These are phyloP conservation scores for Harringtonia aguacate DNA, from an alignment of 2,329 filamentous ascomycete species.

Conservation along the genomic window DNA sequence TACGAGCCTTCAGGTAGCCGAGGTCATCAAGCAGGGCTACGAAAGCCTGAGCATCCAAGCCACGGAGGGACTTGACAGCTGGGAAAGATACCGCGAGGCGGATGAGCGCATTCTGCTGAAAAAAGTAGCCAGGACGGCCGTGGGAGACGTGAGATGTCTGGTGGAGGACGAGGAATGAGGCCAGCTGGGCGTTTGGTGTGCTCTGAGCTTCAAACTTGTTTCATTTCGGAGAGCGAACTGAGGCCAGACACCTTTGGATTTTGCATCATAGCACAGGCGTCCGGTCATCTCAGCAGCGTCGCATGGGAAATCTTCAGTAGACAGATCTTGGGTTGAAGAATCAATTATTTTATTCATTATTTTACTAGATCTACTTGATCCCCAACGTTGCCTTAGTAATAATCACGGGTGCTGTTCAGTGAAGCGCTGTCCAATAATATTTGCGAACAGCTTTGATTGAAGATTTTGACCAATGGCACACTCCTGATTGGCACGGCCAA, in stretches of 20 bases:
- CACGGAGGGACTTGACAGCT: conserved; percentile 74
- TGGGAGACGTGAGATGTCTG: conserved; percentile 39
- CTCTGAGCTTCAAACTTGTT: background rate
- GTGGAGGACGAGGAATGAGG: conserved; percentile 3
- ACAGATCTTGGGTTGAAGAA: no score
- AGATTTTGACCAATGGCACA: conserved; percentile 17
- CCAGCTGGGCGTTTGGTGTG: background rate
- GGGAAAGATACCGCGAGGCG: conserved; percentile 78
- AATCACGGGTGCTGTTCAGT: conserved; percentile 5
- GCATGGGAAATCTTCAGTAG: no score
- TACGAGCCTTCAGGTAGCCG: conserved; percentile 73
- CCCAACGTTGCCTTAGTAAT: background rate
- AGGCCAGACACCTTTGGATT: no score
- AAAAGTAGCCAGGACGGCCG: conserved; percentile 70
- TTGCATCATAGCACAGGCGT: no score
- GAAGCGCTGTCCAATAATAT: background rate
- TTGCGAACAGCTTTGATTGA: background rate
- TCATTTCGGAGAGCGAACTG: no score
- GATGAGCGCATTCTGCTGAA: conserved; percentile 79
- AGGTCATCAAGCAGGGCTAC: conserved; percentile 92
- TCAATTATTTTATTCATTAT: no score
- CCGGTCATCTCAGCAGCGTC: no score
- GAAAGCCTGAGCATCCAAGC: conserved; percentile 88
- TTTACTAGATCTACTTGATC: no score
- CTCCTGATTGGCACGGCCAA: conserved; percentile 17